These are phyloP conservation scores for Myriosclerotinia curreyana DNA, from an alignment of 2,329 filamentous ascomycete species.

Conservation along the genomic window DNA sequence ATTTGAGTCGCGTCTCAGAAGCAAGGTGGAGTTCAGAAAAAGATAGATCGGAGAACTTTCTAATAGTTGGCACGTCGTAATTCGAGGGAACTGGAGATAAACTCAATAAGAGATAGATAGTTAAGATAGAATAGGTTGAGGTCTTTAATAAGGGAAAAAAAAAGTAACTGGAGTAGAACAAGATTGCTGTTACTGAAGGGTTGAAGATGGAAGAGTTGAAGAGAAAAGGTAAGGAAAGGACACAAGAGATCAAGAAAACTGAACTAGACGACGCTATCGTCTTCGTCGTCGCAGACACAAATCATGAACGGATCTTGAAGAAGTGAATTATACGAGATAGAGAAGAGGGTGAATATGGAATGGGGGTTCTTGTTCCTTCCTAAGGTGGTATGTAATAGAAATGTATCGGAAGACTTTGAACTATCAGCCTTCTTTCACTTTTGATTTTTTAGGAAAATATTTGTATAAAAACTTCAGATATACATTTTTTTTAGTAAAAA, in stretches of 20 bases:
- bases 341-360: conserved; percentile 3
- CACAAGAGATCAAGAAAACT: conserved; percentile 1
- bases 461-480: background rate
- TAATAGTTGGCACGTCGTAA: background rate
- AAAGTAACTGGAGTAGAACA: background rate
- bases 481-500: background rate
- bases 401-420: background rate
- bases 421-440: conserved; percentile 4
- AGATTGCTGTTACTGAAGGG: background rate
- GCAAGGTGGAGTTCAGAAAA: background rate
- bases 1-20: background rate
- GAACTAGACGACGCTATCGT: conserved; percentile 4
- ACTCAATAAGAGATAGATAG: background rate
- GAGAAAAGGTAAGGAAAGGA: conserved; percentile 6
- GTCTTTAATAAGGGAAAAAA: background rate
- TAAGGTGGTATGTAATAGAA: conserved; percentile 1
- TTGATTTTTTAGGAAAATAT: background rate
- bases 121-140: background rate
- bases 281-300: background rate
- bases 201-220: conserved; percentile 7
- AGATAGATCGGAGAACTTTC: background rate
- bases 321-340: background rate
- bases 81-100: background rate
- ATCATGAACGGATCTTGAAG: background rate
- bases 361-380: background rate